A percentile compares a stretch with the other conserved stretches of the same genome.
Conservation (phyloP, 331 rosid genomes). For the Pyracantha coccinea region DNA sequence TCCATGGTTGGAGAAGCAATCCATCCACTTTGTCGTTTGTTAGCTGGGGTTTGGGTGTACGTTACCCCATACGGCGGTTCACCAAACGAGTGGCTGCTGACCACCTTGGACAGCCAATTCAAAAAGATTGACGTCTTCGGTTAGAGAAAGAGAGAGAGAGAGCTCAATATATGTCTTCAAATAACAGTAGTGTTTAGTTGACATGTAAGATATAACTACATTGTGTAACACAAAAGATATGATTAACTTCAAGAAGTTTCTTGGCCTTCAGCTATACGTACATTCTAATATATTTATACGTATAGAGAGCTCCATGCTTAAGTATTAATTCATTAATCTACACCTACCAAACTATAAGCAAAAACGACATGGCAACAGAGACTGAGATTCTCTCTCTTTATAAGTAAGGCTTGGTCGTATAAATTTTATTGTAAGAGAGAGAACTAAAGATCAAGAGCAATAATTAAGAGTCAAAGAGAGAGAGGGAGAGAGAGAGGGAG, state of each 20-base stretch:
- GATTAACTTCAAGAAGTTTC: background rate
- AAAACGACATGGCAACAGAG: slow-evolving; percentile 52
- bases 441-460: background rate
- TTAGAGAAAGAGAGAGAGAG: too few relatives aligned
- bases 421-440: background rate
- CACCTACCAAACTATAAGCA: slow-evolving; percentile 27
- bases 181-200: slow-evolving; percentile 16
- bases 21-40: slow-evolving; percentile 22
- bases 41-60: slow-evolving; percentile 47
- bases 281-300: background rate
- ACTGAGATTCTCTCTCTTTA: background rate
- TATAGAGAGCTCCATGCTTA: slow-evolving; percentile 21
- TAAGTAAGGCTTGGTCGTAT: background rate
- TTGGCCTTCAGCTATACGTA: background rate
- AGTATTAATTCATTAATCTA: slow-evolving; percentile 5
- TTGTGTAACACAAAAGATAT: slow-evolving; percentile 27
- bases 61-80: slow-evolving; percentile 46
- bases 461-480: background rate
- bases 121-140: background rate
- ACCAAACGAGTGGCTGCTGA: slow-evolving; percentile 45
- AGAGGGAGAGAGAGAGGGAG: background rate
- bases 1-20: background rate
- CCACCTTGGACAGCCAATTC: slow-evolving; percentile 23
- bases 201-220: slow-evolving; percentile 22
- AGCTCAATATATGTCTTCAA: slow-evolving; percentile 9